These are phyloP conservation scores for Pleomassaria siparia DNA, from an alignment of 2,329 filamentous ascomycete species.

Conservation along the genomic window DNA sequence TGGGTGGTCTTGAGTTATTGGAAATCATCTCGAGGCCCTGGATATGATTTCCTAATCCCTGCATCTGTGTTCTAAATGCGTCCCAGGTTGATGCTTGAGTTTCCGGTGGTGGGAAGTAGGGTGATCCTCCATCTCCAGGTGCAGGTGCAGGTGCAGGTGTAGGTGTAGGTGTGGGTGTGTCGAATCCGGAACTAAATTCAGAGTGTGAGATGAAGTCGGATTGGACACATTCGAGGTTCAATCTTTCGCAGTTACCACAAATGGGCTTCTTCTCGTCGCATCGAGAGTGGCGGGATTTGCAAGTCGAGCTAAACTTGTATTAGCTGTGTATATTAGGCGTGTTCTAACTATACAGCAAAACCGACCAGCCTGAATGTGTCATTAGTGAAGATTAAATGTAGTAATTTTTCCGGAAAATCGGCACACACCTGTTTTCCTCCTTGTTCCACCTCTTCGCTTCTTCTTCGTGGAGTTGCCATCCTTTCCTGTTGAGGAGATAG, in stretches of 20 bases:
- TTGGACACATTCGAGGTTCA: slow-evolving; percentile 30
- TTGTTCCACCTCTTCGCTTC: slow-evolving; percentile 28
- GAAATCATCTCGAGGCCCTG: slow-evolving; percentile 10
- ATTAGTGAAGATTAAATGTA: slow-evolving; percentile 5
- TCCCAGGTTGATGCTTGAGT: slow-evolving; percentile 21
- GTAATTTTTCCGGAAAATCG: background rate
- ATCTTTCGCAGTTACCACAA: slow-evolving; percentile 35
- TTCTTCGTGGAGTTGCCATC: slow-evolving; percentile 15
- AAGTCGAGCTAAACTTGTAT: slow-evolving; percentile 27
- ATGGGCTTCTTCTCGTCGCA: slow-evolving; percentile 38
- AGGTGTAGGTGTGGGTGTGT: background rate
- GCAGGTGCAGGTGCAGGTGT: no score
- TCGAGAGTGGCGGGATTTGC: slow-evolving; percentile 36
- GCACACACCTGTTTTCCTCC: slow-evolving; percentile 28
- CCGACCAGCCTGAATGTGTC: slow-evolving; percentile 17
- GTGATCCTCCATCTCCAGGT: background rate
- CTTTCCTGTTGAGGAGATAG: slow-evolving; percentile 2
- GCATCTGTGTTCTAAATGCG: slow-evolving; percentile 28
- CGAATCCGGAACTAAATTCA: slow-evolving; percentile 10
- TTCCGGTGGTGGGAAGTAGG: slow-evolving; percentile 2
- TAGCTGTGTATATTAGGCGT: background rate
- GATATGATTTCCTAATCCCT: slow-evolving; percentile 24
- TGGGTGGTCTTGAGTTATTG: slow-evolving; percentile 12
- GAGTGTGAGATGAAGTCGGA: slow-evolving; percentile 23
- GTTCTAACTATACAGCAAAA: no score